Percentiles rank a stretch among this genome's conserved stretches.
phyloP scores from a whole-genome alignment of 2,329 filamentous ascomycete genomes.

The Epichloe hybrida region DNA sequence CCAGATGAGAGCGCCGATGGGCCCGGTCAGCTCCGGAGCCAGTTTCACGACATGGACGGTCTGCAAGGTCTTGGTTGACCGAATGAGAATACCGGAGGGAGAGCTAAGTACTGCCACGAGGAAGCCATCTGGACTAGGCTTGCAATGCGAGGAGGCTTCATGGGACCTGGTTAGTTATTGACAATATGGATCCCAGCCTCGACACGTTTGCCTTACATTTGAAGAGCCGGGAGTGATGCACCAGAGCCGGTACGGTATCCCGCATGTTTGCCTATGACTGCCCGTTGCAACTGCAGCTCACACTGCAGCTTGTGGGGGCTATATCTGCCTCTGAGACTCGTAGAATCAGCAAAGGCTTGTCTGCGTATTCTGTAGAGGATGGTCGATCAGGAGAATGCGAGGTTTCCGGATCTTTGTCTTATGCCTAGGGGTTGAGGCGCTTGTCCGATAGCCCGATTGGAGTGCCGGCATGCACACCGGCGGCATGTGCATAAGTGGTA shows the following conservation, averaged over 20 bases:
- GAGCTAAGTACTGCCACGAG: conserved; percentile 40
- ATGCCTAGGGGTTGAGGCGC: neutral
- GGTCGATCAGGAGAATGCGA: neutral
- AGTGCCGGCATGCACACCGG: neutral
- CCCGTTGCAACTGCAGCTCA: neutral
- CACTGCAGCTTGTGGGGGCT: neutral
- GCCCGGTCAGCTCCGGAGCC: conserved; percentile 30
- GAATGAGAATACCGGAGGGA: conserved; percentile 35
- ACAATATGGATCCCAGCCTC: conserved; percentile 1
- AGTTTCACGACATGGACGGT: conserved; percentile 35
- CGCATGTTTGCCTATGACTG: conserved; percentile 2
- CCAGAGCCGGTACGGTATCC: neutral
- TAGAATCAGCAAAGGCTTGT: neutral
- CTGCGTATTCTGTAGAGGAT: neutral
- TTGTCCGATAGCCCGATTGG: neutral
- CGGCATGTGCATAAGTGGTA: neutral
- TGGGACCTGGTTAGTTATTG: neutral
- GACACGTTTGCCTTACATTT: conserved; percentile 4
- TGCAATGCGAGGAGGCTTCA: conserved; percentile 43
- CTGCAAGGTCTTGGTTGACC: conserved; percentile 35
- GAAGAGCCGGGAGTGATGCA: conserved; percentile 6
- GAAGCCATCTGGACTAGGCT: conserved; percentile 44
- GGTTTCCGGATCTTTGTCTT: neutral
- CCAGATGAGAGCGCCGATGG: conserved; percentile 39
- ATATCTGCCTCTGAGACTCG: neutral